Evolutionary conservation across 306 rosid genomes (phyloP).

Genomic region (Calophaca sinica): DNA sequence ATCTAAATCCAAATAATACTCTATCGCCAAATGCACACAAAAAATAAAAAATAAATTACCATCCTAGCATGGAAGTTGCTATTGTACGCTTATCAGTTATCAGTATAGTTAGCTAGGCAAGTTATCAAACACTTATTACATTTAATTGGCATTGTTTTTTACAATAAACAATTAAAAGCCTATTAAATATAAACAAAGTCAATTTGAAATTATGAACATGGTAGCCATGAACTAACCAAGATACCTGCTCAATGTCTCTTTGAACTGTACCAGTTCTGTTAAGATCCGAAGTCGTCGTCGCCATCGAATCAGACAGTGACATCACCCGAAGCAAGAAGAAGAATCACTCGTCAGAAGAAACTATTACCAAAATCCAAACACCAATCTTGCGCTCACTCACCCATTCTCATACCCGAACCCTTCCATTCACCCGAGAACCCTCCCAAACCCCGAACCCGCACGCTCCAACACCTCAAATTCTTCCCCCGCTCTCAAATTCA

Average conservation of each 20-base stretch:
- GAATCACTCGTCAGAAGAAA: slow-evolving; percentile 29
- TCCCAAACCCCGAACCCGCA: slow-evolving; percentile 49
- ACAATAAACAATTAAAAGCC: background rate
- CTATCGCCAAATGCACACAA: slow-evolving; percentile 5
- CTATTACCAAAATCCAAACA: slow-evolving; percentile 51
- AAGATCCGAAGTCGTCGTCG: slow-evolving; percentile 76
- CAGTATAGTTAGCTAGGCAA: background rate
- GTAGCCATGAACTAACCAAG: slow-evolving; percentile 28
- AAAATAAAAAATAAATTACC: background rate
- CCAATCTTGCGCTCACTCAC: slow-evolving; percentile 50
- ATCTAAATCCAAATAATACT: slow-evolving; percentile 6
- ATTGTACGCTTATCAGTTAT: background rate
- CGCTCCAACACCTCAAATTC: slow-evolving; percentile 46
- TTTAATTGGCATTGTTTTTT: background rate
- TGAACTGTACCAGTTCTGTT: slow-evolving; percentile 75
- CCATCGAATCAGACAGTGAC: slow-evolving; percentile 71
- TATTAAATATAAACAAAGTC: slow-evolving; percentile 17
- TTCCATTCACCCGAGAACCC: slow-evolving; percentile 52
- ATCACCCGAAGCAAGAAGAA: slow-evolving; percentile 45
- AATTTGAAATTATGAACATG: slow-evolving; percentile 19
- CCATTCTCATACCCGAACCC: slow-evolving; percentile 61
- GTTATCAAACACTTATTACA: background rate
- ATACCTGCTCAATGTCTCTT: slow-evolving; percentile 87
- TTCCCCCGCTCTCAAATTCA: slow-evolving; percentile 51
- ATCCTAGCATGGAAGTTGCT: background rate